Evolutionary conservation across 2,329 filamentous ascomycete species (phyloP), one percentile per base, ranked within the genome.

Genomic region (Apiospora phragmitis): DNA sequence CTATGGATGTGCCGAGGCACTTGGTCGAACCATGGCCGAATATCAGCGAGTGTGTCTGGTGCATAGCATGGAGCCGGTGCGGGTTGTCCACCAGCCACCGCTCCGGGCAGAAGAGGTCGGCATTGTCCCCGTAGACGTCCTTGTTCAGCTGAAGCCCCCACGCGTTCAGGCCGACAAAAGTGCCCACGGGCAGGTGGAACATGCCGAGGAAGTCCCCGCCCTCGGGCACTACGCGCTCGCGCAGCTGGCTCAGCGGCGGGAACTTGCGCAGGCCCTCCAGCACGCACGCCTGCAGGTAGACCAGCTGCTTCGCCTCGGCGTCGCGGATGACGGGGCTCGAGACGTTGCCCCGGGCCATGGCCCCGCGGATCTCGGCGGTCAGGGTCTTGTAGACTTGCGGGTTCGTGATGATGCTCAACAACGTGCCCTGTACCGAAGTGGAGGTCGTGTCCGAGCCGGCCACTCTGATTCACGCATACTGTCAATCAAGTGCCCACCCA

Each of bases 381-480:
- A 89, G 75, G 26, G 80, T 81, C 5, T 73, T 70, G 68, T 84
- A 82, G 0, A 85, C 80, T 1, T 79, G 79, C 0, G 85, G 85
- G 35, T 81, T 82, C 14, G 82, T 84, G 41, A 83, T 81, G 70
- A 88, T 76, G 75, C 85, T 83, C 41, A 88, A 80, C 55, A 88
- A 67, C 4, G 83, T 85, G 43, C 82, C 78, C 3, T 86, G 83
- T 4, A 88, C 80, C 1, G 82, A 81, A 0, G 83, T 84, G 0
- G 86, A 83, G 0, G 86, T 86, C 14, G 84, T 87, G 72, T 88
- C 86, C 1, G 84, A 84, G 8, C 86, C 75, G 4, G 74, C 75
- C 14, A 73, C 49, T n/a, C 43, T 45, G 18, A 45, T 45, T 16
- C 4, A 42, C 12, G 6, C 41, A 8, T 9, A 42, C 3, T 42